Evolutionary conservation across 495 filamentous ascomycete genomes (phyloP).

Genomic region (Schizothecium vesticola): DNA sequence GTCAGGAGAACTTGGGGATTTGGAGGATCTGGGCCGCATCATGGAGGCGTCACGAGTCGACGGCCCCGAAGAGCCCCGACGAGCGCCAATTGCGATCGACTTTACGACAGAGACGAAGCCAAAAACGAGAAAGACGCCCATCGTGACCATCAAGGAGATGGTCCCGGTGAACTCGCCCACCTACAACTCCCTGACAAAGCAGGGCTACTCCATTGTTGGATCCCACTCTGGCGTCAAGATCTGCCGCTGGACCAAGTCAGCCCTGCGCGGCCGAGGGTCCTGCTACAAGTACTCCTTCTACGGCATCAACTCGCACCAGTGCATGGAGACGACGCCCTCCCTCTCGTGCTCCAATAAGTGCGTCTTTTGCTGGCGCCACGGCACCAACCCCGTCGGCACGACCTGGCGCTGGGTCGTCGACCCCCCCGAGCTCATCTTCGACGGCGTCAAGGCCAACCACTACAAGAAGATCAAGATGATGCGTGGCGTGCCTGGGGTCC

Average conservation of each 20-base stretch:
- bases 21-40: slow-evolving; percentile 76
- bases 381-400: slow-evolving; percentile 93
- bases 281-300: slow-evolving; percentile 98
- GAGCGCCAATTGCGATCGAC: slow-evolving; percentile 68
- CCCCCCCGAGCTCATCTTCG: slow-evolving; percentile 79
- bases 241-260: slow-evolving; percentile 97
- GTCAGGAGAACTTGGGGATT: slow-evolving; percentile 56
- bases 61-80: slow-evolving; percentile 18
- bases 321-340: slow-evolving; percentile 96
- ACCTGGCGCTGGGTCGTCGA: slow-evolving; percentile 96
- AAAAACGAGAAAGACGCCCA: slow-evolving; percentile 39
- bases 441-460: slow-evolving; percentile 83
- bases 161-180: slow-evolving; percentile 86
- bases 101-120: slow-evolving; percentile 56
- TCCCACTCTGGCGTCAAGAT: slow-evolving; percentile 97
- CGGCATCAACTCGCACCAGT: slow-evolving; percentile 89
- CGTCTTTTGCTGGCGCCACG: slow-evolving; percentile 97
- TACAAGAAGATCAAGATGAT: slow-evolving; percentile 98
- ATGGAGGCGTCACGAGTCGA: slow-evolving; percentile 46
- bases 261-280: slow-evolving; percentile 87
- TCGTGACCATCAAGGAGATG: slow-evolving; percentile 71
- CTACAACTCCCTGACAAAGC: slow-evolving; percentile 81
- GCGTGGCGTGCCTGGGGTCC: slow-evolving; percentile 84
- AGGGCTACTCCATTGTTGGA: slow-evolving; percentile 92
- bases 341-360: slow-evolving; percentile 97